phyloP scores from a whole-genome alignment of 139 green algal genomes.

The Chlorella vulgaris region DNA sequence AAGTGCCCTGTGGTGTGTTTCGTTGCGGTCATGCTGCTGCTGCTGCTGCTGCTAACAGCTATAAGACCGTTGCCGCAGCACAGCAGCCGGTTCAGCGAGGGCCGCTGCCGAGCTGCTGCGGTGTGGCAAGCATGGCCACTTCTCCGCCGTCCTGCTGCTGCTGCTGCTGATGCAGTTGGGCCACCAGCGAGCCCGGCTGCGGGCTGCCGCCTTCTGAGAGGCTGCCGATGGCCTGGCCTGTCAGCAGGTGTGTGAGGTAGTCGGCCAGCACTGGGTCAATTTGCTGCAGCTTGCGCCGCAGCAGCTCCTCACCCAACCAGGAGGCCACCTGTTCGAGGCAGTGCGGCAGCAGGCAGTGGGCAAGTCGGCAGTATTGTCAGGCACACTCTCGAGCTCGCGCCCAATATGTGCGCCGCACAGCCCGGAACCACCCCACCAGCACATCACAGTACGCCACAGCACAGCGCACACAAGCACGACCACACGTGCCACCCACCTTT shows the following conservation, averaged over 20 bases:
- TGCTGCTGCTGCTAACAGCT: too few species aligned
- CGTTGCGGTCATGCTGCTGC: too few species aligned
- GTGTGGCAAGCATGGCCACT: too few species aligned
- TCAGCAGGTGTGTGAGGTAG: conserved; percentile 7
- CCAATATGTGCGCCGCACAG: too few species aligned
- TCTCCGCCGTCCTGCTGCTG: too few species aligned
- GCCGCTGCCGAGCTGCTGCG: too few species aligned
- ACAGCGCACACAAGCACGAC: background rate
- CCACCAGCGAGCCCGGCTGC: too few species aligned
- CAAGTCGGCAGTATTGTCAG: background rate
- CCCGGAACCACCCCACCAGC: background rate
- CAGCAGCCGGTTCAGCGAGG: too few species aligned
- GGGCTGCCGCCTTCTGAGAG: background rate
- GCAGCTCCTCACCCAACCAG: conserved; percentile 21
- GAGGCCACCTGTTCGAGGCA: conserved; percentile 7
- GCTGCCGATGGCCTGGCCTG: conserved; percentile 7
- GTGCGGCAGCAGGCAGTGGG: background rate
- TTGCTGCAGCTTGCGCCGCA: background rate
- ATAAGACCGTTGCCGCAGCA: too few species aligned
- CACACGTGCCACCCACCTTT: conserved; percentile 7
- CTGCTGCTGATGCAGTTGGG: too few species aligned
- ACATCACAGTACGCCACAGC: background rate
- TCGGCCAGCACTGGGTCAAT: conserved; percentile 1
- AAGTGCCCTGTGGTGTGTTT: too few species aligned
- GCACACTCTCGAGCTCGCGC: too few species aligned